A percentile compares a stretch with the other conserved stretches of the same genome.
phyloP scores from a whole-genome alignment of 345 rosid species.

The Lumnitzera racemosa region DNA sequence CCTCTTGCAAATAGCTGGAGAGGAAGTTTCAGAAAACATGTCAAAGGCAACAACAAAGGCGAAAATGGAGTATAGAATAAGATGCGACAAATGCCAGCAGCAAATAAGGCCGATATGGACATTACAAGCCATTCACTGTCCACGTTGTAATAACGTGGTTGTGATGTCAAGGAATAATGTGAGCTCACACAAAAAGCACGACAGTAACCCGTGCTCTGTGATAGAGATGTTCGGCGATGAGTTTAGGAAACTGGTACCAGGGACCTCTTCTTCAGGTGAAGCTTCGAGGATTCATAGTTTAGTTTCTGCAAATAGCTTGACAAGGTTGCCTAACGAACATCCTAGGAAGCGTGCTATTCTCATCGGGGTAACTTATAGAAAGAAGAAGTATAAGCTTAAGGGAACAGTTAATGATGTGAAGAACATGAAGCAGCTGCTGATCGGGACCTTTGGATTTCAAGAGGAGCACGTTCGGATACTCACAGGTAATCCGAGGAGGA shows the following conservation, averaged over 20 bases:
- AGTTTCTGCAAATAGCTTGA: background rate
- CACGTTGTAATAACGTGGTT: constrained; percentile 6
- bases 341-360: constrained; percentile 40
- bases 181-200: background rate
- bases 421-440: constrained; percentile 36
- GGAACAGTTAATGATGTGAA: constrained; percentile 46
- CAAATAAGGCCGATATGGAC: constrained; percentile 13
- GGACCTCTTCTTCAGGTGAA: background rate
- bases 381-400: constrained; percentile 32
- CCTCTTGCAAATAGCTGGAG: no score
- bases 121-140: constrained; percentile 8
- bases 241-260: background rate
- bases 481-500: constrained; percentile 24
- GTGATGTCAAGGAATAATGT: background rate
- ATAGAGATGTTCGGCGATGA: background rate
- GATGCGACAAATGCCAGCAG: constrained; percentile 12
- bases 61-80: background rate
- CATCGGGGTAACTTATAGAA: constrained; percentile 37
- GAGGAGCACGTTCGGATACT: constrained; percentile 30
- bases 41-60: no score
- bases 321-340: background rate
- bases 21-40: no score
- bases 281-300: background rate
- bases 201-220: background rate
- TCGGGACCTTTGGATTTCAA: constrained; percentile 15